A percentile compares a stretch with the other conserved stretches of the same genome.
These are phyloP conservation scores for Salicornia ramosissima DNA, from an alignment of 148 eudicot genomes.

Conservation along the genomic window DNA sequence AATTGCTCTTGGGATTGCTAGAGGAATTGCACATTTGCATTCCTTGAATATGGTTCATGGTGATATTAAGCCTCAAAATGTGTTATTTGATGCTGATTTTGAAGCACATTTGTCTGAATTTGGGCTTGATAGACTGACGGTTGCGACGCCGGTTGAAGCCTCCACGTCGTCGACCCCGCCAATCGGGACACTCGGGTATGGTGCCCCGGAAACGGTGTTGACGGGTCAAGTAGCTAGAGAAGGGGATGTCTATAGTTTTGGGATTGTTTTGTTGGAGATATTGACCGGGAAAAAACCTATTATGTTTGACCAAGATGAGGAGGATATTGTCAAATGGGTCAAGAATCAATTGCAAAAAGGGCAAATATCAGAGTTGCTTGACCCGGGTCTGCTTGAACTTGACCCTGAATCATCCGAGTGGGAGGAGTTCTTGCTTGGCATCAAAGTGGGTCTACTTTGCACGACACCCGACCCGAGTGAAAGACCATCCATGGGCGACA, in stretches of 20 bases:
- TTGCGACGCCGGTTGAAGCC: constrained; percentile 41
- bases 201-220: constrained; percentile 46
- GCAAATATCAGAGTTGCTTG: constrained; percentile 60
- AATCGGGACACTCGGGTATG: constrained; percentile 64
- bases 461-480: constrained; percentile 56
- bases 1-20: constrained; percentile 63
- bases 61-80: constrained; percentile 67
- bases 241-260: constrained; percentile 67
- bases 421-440: constrained; percentile 73
- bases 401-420: constrained; percentile 83
- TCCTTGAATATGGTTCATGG: constrained; percentile 49
- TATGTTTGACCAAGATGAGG: constrained; percentile 72
- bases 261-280: constrained; percentile 62
- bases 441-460: constrained; percentile 71
- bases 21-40: constrained; percentile 61
- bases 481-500: constrained; percentile 55
- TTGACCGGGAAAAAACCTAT: constrained; percentile 61
- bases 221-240: constrained; percentile 47
- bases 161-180: constrained; percentile 45
- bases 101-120: constrained; percentile 79
- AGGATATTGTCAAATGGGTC: constrained; percentile 79
- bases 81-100: constrained; percentile 75
- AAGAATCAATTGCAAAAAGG: constrained; percentile 66
- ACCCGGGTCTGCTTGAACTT: constrained; percentile 72
- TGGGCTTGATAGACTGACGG: constrained; percentile 49